Evolutionary conservation across 176 grass and related monocot genomes (phyloP), one percentile per base, ranked within the genome.

Genomic region (Coix lacrymajobi): DNA sequence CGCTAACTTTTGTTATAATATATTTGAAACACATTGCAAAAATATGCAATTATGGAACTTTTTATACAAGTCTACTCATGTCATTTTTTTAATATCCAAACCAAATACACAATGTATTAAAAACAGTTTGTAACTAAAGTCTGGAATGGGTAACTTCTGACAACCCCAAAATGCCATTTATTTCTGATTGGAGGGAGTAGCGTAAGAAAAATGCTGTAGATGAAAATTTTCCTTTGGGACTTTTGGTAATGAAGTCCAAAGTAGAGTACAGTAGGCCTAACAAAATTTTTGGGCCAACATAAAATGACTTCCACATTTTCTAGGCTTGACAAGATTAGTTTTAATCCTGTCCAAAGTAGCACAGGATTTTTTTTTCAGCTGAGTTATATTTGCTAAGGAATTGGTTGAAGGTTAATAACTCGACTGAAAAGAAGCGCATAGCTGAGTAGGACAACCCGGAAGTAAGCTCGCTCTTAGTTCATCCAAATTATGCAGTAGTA

Each of bases 131-230:
- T 19, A 33, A 65, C 15, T 16, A 34, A 65, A 65, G 15, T 65
- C 29, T 33, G 30, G 12, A 65, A 65, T 32, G 15, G 30, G 7
- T 65, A 30, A 34, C 62, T 65, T 32, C 15, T 8, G 30, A 33
- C 14, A 65, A 33, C 30, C 62, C 2, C 16, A 65, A 65, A 65
- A 16, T 8, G 13, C 5, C 13, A 32, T 31, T 32, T 64, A 32
- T 64, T 11, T 63, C 28, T 63, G 28, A 63, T 13, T 32, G 14
- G 14, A 62, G 12, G 61, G 29, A 33, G 14, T 32, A 37, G 22
- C 79, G 28, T 44, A 65, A 79, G 20, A 71, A 86, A 86, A 83
- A 36, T 57, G 29, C 6, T 29, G 24, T 51, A 12, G 66, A 44
- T 46, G 20, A 65, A 54, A 22, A 63, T 52, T 61, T 56, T 31